Evolutionary conservation across 306 rosid species (phyloP).

Genomic region (Begonia fuchsioides): DNA sequence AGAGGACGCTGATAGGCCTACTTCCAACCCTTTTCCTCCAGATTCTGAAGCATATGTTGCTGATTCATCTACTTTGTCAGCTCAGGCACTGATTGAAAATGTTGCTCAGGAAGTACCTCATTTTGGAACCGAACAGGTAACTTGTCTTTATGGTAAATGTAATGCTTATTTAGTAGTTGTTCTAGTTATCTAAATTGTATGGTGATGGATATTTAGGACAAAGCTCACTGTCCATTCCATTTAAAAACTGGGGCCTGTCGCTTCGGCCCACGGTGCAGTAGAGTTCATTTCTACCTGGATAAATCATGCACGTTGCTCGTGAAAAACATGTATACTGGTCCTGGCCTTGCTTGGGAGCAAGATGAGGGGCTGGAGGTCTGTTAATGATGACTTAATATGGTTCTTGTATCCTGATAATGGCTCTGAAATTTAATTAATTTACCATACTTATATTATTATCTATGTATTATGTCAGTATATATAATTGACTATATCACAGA

Average conservation of each 20-base stretch:
- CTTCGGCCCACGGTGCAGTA: conserved; percentile 92
- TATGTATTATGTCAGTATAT: too few species aligned
- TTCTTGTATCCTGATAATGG: conserved; percentile 57
- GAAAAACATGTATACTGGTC: conserved; percentile 84
- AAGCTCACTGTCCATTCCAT: conserved; percentile 94
- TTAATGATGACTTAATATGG: conserved; percentile 40
- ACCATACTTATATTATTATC: too few species aligned
- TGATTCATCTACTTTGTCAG: conserved; percentile 14
- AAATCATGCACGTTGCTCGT: conserved; percentile 68
- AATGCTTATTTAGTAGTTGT: conserved; percentile 3
- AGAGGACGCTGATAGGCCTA: conserved; percentile 46
- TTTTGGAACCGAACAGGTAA: conserved; percentile 86
- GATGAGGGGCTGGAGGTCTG: conserved; percentile 99
- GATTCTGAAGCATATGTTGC: conserved; percentile 38
- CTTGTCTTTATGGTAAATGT: neutral
- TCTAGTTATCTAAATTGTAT: neutral
- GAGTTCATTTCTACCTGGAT: conserved; percentile 82
- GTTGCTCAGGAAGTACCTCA: conserved; percentile 66
- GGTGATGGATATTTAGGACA: conserved; percentile 43
- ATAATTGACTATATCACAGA: too few species aligned
- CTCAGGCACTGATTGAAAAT: conserved; percentile 24
- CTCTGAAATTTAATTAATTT: conserved; percentile 2
- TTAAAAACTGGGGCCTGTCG: conserved; percentile 88
- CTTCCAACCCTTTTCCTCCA: conserved; percentile 84
- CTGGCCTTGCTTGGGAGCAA: conserved; percentile 95